Base-by-base conservation (phyloP, 1,284 basidiomycete genomes). In the Heterobasidion annosum region DNA sequence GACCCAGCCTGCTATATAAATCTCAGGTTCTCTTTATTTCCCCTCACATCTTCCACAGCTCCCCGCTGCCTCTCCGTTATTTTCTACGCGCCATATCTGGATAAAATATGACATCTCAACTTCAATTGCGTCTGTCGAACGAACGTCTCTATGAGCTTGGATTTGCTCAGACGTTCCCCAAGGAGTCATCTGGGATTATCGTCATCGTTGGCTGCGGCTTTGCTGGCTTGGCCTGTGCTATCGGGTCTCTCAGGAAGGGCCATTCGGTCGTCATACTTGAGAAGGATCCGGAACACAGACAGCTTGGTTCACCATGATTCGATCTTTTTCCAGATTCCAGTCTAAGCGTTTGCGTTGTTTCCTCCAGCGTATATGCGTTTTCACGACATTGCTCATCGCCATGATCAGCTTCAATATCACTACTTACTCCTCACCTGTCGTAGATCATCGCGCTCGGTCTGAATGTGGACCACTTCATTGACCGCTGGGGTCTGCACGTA, bases 201-300 rank as follows among this genome's bases (percentile, higher is more conserved):
- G 57, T 67, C 25, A 44, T 65, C 33, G 61, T 67, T 3, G 67
- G 67, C 13, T 67, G 62, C 16, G 66, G 67, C 10, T 67, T 64
- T 51, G 67, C 61, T 8, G 67, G 67, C 7, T 57, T 70, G 1
- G 63, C 62, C 1, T 67, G 67, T 48, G 67, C 67, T 9, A 64
- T 70, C 34, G 67, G 65, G 54, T 65, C 59, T 12, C 61, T 61
- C 18, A 57, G 61, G 15, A 67, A 67, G 51, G 65, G 64, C 2
- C 63, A 63, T 53, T 57, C 64, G 2, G 67, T 67, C 9, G 54
- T 63, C 34, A 55, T 68, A 9, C 52, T 71, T 4, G 64, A 63
- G 44, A 64, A 65, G 50, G 52, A 54, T 12, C n/a, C 34, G 9
- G 19, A 57, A 48, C 46, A 64, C 37, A 54, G 54, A 40, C 46